Percentiles rank a stretch among this genome's conserved stretches.
Evolutionary conservation across 1,139 yeast species (phyloP).

Genomic region (Pichiaceae sp.): DNA sequence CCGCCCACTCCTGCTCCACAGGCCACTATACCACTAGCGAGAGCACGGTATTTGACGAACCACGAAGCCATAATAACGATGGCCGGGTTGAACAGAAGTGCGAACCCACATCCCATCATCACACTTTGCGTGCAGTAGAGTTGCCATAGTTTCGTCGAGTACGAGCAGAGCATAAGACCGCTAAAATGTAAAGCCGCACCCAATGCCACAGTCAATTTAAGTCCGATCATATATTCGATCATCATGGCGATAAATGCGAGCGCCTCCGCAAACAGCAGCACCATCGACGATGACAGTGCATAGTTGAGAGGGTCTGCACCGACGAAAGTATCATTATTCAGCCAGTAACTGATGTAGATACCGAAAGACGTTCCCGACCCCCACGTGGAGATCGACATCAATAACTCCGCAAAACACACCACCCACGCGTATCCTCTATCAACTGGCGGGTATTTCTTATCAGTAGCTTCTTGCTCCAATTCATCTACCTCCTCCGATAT

Average conservation of each 20-base stretch:
- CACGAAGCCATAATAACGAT: constrained; percentile 38
- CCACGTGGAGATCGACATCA: constrained; percentile 30
- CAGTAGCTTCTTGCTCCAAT: constrained; percentile 4
- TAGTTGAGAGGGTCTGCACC: constrained; percentile 36
- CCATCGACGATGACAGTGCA: constrained; percentile 41
- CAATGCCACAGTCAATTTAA: constrained; percentile 10
- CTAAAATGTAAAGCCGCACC: constrained; percentile 34
- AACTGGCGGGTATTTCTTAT: constrained; percentile 1
- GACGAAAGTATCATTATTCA: constrained; percentile 26
- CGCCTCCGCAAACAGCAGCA: constrained; percentile 34
- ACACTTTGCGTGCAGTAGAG: constrained; percentile 42
- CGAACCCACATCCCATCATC: constrained; percentile 37
- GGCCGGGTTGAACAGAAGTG: constrained; percentile 35
- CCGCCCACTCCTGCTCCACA: constrained; percentile 47
- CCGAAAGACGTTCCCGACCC: constrained; percentile 43
- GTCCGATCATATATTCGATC: constrained; percentile 25
- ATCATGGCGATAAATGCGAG: constrained; percentile 33
- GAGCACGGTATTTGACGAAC: constrained; percentile 35
- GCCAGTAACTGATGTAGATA: constrained; percentile 36
- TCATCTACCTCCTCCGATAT: neutral
- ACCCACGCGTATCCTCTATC: constrained; percentile 4
- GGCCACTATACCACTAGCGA: constrained; percentile 40
- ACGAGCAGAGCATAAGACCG: constrained; percentile 39
- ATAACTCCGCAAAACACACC: constrained; percentile 2
- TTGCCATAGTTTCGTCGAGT: constrained; percentile 41